Evolutionary conservation across 2,329 filamentous ascomycete genomes (phyloP), one percentile per base, ranked within the genome.

Genomic region (Sporothrix pseudoabietina): DNA sequence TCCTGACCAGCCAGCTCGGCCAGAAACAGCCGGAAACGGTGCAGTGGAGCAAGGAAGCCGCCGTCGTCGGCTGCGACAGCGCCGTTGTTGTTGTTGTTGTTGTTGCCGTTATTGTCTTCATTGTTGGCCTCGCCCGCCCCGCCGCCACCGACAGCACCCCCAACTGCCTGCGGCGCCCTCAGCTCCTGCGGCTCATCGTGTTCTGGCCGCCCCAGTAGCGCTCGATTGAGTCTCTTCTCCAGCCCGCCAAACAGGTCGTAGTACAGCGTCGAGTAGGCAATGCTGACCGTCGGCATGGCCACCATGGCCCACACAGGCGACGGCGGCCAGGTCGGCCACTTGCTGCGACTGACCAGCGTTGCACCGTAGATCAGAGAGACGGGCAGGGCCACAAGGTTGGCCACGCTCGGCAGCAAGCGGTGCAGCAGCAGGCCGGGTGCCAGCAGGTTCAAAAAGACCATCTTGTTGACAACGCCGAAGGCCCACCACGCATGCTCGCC

Each of bases 251-350:
- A 82, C 32, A 88, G 77, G 69, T 83, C 81, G 74, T 82, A 81
- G 77, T 89, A 87, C 9, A 84, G 75, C 57, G 84, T 78, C 59
- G 83, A 78, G 75, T 85, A 85, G n/a, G 78, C 75, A 10, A 82
- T 76, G 73, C 81, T 82, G 66, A 83, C 68, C 44, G 77, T 84
- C 0, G 87, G 87, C 75, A 88, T 84, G 2, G 85, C 75, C 1
- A 84, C 81, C 70, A 88, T 79, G n/a, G 83, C 85, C 74, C 87
- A 84, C 54, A 84, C 82, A 0, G 86, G 84, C 0, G 86, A 85
- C 0, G 87, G 87, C 0, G 87, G 87, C 87, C 87, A 89, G 16
- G 79, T 77, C 26, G 85, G 80, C 66, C 85, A 81, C n/a, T 83
- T 78, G 55, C 86, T 81, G 59, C 84, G 81, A 71, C 84, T 81